phyloP scores from a whole-genome alignment of 148 eudicot genomes.

The Dysphania ambrosioides region DNA sequence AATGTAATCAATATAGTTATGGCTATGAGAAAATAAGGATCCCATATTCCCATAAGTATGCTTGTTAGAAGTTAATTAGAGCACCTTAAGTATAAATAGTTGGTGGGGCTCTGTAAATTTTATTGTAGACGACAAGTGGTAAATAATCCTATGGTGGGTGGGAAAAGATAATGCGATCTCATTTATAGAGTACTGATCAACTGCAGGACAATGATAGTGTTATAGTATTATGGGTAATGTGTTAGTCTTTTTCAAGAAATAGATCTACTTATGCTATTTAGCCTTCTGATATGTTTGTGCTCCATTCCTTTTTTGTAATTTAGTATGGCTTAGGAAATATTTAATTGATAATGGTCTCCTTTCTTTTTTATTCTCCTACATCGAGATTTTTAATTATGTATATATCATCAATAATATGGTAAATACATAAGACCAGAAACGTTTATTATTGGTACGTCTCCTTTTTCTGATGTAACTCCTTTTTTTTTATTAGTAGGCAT shows the following conservation, averaged over 20 bases:
- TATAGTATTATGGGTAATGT: neutral
- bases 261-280: neutral
- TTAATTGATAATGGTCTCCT: neutral
- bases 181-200: neutral
- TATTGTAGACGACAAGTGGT: too few species aligned
- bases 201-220: neutral
- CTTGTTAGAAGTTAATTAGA: too few species aligned
- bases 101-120: too few species aligned
- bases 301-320: neutral
- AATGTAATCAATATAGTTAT: neutral
- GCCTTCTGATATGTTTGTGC: neutral
- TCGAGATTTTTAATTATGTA: neutral
- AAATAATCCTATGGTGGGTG: too few species aligned
- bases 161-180: neutral
- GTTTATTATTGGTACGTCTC: neutral
- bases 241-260: neutral
- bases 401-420: neutral
- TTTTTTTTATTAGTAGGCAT: conserved; percentile 42
- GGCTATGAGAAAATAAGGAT: neutral
- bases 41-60: too few species aligned
- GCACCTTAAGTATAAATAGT: too few species aligned
- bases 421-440: neutral
- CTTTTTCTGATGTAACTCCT: conserved; percentile 11
- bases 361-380: neutral
- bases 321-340: neutral